phyloP scores from a whole-genome alignment of 2,329 filamentous ascomycete species.

The Fusarium buxicola region DNA sequence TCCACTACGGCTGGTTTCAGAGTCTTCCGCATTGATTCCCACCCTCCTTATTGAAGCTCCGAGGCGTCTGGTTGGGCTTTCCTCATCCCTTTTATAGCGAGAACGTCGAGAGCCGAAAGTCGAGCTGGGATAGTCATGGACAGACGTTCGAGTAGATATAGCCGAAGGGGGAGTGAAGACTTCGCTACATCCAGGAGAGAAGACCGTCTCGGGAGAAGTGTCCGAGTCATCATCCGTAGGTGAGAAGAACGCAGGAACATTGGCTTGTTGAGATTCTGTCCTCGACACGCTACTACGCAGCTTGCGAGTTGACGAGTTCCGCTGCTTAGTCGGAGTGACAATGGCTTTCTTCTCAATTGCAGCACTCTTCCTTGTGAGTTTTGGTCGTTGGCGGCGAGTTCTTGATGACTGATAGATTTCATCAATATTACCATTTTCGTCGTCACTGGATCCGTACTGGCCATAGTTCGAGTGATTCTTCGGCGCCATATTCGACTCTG shows the following conservation, averaged over 20 bases:
- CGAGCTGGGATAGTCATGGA: neutral
- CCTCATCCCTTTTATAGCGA: neutral
- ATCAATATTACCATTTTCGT: neutral
- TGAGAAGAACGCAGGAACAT: too few relatives aligned
- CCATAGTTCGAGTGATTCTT: too few relatives aligned
- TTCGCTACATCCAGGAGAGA: conserved; percentile 18
- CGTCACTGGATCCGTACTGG: neutral
- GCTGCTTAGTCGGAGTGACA: conserved; percentile 14
- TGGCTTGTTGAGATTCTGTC: neutral
- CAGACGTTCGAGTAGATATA: conserved; percentile 16
- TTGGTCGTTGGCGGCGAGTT: conserved; percentile 10
- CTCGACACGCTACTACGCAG: neutral
- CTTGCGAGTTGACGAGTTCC: neutral
- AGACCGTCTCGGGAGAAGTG: conserved; percentile 10
- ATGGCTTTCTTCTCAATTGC: neutral
- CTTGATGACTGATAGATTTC: neutral
- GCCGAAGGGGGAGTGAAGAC: conserved; percentile 15
- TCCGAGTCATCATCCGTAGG: neutral
- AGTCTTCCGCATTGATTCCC: neutral
- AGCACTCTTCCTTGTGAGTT: conserved; percentile 1
- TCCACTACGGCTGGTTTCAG: neutral
- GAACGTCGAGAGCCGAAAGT: neutral
- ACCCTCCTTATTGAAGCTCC: neutral
- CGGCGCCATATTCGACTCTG: too few relatives aligned
- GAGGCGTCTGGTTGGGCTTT: conserved; percentile 13